Percentiles rank a stretch among this genome's conserved stretches.
Conservation (phyloP, 2,329 filamentous ascomycete species). For the Xylaria sp. region DNA sequence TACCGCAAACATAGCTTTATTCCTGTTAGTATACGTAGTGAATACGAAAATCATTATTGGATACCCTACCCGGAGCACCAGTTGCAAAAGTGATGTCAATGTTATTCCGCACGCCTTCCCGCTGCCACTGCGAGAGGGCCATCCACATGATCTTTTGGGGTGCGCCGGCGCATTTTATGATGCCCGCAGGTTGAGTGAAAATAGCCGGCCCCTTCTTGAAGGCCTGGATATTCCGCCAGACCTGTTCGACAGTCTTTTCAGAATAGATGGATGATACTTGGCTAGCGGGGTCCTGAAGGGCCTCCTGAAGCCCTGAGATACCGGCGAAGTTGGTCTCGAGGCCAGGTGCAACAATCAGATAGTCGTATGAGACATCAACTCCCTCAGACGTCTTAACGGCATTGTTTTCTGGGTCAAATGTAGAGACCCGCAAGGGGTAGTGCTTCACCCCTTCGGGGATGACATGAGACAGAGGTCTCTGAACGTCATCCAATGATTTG, state of each 20-base stretch:
- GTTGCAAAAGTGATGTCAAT: constrained; percentile 52
- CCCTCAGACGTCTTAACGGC: constrained; percentile 50
- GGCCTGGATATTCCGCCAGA: constrained; percentile 51
- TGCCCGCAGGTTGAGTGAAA: constrained; percentile 53
- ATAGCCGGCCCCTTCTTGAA: constrained; percentile 52
- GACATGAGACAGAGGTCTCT: constrained; percentile 46
- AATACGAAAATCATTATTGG: background rate
- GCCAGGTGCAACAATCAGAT: constrained; percentile 52
- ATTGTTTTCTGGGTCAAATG: constrained; percentile 52
- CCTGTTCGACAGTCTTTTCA: constrained; percentile 50
- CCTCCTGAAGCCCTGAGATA: constrained; percentile 50
- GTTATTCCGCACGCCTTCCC: constrained; percentile 48
- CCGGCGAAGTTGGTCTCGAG: constrained; percentile 52
- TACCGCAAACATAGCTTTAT: constrained; percentile 52
- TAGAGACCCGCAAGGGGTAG: constrained; percentile 49
- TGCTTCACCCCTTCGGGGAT: constrained; percentile 51
- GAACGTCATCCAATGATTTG: constrained; percentile 45
- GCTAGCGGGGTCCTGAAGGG: constrained; percentile 49
- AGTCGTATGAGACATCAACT: constrained; percentile 52
- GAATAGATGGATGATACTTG: constrained; percentile 54
- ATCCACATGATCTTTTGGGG: constrained; percentile 56
- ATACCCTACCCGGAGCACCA: constrained; percentile 45
- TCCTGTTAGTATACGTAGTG: constrained; percentile 29
- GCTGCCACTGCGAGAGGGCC: constrained; percentile 53
- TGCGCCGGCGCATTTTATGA: constrained; percentile 54